Evolutionary conservation across 176 grass and related monocot genomes (phyloP).

Genomic region (Urochloa ruziziensis): DNA sequence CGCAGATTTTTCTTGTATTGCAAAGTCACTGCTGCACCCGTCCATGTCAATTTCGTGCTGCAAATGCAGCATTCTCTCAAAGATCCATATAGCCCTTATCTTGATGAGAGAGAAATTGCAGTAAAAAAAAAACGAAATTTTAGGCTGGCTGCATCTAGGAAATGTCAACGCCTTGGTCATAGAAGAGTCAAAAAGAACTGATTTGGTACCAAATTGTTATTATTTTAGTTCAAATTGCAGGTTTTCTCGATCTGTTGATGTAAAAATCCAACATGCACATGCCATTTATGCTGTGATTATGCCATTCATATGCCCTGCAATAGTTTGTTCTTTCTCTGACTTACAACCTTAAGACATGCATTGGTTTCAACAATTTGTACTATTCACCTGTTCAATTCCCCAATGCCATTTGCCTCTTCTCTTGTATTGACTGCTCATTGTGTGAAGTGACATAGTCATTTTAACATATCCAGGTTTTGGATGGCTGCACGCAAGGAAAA

Average conservation of each 20-base stretch:
- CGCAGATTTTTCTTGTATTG: not conserved
- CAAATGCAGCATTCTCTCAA: not conserved
- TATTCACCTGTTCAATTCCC: not conserved
- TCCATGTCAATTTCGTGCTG: not conserved
- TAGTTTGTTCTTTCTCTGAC: not conserved
- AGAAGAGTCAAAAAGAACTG: too few relatives aligned
- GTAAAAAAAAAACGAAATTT: not conserved
- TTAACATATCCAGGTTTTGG: constrained; percentile 2
- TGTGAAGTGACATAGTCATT: not conserved
- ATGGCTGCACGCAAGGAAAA: constrained; percentile 38
- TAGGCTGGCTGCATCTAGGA: not conserved
- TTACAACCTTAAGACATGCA: not conserved
- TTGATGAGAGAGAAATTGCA: too few relatives aligned
- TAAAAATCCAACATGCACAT: not conserved
- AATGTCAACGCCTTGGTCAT: not conserved
- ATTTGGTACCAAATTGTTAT: not conserved
- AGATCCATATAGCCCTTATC: not conserved
- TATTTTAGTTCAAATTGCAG: not conserved
- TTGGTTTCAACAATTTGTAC: too few relatives aligned
- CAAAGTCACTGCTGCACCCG: not conserved
- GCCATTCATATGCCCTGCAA: not conserved
- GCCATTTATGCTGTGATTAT: not conserved
- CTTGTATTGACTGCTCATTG: not conserved
- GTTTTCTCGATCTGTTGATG: not conserved
- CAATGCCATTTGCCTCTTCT: not conserved